Evolutionary conservation across 2,329 filamentous ascomycete genomes (phyloP).

Genomic region (Onygenales sp.): DNA sequence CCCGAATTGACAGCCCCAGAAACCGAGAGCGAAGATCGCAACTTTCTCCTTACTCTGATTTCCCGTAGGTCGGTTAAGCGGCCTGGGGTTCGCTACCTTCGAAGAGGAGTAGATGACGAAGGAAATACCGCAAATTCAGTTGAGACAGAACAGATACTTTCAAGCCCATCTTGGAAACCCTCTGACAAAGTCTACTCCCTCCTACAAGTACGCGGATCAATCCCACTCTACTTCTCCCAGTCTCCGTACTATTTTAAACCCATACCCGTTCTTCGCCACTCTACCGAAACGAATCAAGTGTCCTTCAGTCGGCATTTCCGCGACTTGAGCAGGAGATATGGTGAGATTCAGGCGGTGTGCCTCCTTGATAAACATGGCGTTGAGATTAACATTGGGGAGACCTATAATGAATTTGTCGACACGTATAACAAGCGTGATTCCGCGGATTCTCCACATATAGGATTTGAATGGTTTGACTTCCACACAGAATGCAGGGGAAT

Average conservation of each 20-base stretch:
- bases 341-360: slow-evolving; percentile 66
- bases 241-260: slow-evolving; percentile 91
- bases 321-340: slow-evolving; percentile 60
- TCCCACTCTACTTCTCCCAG: slow-evolving; percentile 91
- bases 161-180: slow-evolving; percentile 55
- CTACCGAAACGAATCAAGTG: slow-evolving; percentile 63
- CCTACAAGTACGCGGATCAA: slow-evolving; percentile 78
- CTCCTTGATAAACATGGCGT: slow-evolving; percentile 82
- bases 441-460: slow-evolving; percentile 43
- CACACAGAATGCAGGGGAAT: slow-evolving; percentile 87
- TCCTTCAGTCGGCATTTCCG: slow-evolving; percentile 76
- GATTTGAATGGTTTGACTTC: slow-evolving; percentile 96
- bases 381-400: slow-evolving; percentile 68
- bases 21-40: slow-evolving; percentile 23
- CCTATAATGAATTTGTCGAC: slow-evolving; percentile 61
- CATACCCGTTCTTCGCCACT: slow-evolving; percentile 71
- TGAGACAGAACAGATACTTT: slow-evolving; percentile 91
- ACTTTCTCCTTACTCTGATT: slow-evolving; percentile 76
- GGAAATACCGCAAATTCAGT: slow-evolving; percentile 84
- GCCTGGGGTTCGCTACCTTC: slow-evolving; percentile 79
- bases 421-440: slow-evolving; percentile 55
- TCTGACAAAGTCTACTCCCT: slow-evolving; percentile 65
- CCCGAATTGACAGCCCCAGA: slow-evolving; percentile 17
- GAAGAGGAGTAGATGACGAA: slow-evolving; percentile 81
- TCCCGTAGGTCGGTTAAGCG: slow-evolving; percentile 81